These are phyloP conservation scores for Paramecium sonneborni DNA, from an alignment of 73 alveolate species.

Conservation along the genomic window DNA sequence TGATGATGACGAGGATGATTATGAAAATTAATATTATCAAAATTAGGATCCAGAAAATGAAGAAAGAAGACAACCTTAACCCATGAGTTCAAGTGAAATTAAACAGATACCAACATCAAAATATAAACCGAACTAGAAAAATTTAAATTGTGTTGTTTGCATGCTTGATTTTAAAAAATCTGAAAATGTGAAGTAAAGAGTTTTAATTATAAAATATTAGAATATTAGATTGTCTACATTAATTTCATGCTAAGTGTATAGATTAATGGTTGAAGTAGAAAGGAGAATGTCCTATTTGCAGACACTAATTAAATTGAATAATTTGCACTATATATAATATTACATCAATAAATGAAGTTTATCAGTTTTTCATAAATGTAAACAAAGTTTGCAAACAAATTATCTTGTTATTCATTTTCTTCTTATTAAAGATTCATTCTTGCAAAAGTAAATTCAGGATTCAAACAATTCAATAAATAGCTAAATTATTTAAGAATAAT, in stretches of 20 bases:
- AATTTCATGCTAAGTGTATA: constrained; percentile 14
- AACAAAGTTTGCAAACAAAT: background rate
- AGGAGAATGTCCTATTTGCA: constrained; percentile 25
- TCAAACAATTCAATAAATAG: constrained; percentile 2
- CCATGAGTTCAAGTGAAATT: background rate
- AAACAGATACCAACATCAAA: background rate
- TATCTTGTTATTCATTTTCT: background rate
- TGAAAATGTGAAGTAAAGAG: background rate
- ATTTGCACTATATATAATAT: background rate
- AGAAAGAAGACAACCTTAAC: background rate
- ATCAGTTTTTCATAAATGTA: background rate
- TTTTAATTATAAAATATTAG: background rate
- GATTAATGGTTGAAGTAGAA: constrained; percentile 19
- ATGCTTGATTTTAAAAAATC: constrained; percentile 25
- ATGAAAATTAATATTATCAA: background rate
- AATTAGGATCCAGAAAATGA: background rate
- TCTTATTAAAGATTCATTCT: background rate
- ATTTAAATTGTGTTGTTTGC: constrained; percentile 9
- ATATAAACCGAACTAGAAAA: background rate
- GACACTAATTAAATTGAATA: constrained; percentile 11
- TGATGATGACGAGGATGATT: constrained; percentile 3
- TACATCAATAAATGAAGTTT: background rate
- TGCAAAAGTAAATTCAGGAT: background rate
- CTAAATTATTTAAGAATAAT: background rate
- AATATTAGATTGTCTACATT: background rate